A percentile compares a stretch with the other conserved stretches of the same genome.
phyloP scores from a whole-genome alignment of 345 rosid species.

The Isatis tinctoria region DNA sequence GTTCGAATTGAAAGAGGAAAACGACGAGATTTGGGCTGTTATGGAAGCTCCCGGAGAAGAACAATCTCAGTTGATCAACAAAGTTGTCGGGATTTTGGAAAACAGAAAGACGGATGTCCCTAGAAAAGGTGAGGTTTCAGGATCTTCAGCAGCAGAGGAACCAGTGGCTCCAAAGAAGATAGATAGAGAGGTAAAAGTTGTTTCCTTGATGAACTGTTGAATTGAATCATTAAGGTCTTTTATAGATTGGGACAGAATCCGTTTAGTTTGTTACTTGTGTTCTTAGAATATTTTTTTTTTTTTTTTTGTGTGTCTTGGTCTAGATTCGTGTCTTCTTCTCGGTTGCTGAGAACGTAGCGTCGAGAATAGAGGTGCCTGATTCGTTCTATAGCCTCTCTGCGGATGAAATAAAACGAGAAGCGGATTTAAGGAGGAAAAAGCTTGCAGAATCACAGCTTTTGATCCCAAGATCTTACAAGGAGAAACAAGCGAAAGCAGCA shows the following conservation, averaged over 20 bases:
- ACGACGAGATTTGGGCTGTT: conserved; percentile 75
- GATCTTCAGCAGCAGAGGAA: conserved; percentile 32
- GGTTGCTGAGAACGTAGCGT: conserved; percentile 77
- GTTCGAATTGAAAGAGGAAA: conserved; percentile 61
- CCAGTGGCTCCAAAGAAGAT: conserved; percentile 50
- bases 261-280: neutral
- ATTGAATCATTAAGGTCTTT: neutral
- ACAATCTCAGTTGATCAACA: conserved; percentile 38
- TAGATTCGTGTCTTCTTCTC: conserved; percentile 81
- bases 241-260: neutral
- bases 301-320: neutral
- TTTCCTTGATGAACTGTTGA: neutral
- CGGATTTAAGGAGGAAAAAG: conserved; percentile 80
- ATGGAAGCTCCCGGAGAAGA: conserved; percentile 61
- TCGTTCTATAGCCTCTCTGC: conserved; percentile 77
- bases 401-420: conserved; percentile 78
- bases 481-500: conserved; percentile 83
- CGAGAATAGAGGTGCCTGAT: conserved; percentile 84
- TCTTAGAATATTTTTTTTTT: neutral
- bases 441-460: conserved; percentile 79
- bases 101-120: conserved; percentile 37
- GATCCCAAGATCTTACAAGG: conserved; percentile 82
- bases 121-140: conserved; percentile 30
- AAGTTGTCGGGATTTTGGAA: conserved; percentile 49
- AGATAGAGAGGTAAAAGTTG: conserved; percentile 64